Conservation (phyloP, 2,329 filamentous ascomycete genomes). For the Trichoderma simmonsii region DNA sequence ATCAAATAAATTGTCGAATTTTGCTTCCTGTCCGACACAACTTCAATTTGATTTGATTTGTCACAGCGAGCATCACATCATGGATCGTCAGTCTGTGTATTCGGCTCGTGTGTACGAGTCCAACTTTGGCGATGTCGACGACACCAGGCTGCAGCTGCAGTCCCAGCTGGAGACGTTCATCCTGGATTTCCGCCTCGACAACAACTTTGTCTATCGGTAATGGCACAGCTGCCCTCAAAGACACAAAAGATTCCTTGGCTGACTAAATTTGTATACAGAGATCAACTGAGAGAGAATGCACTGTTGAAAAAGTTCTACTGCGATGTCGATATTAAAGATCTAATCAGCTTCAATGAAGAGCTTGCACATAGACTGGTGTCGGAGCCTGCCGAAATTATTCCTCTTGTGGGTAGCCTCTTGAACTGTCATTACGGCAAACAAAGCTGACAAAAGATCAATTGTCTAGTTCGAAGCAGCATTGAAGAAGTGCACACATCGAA, state of each 20-base stretch:
- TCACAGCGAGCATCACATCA: constrained; percentile 34
- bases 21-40: background rate
- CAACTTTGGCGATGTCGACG: constrained; percentile 61
- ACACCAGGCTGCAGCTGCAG: constrained; percentile 70
- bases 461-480: constrained; percentile 83
- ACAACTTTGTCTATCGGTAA: constrained; percentile 90
- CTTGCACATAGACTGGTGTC: constrained; percentile 85
- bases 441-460: background rate
- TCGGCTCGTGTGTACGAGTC: constrained; percentile 76
- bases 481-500: constrained; percentile 86
- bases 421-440: background rate
- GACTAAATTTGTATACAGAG: constrained; percentile 52
- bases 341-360: constrained; percentile 96
- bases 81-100: constrained; percentile 89
- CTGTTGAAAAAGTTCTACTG: constrained; percentile 92
- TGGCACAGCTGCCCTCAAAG: constrained; percentile 20
- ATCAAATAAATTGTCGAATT: background rate
- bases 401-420: constrained; percentile 59
- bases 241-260: constrained; percentile 3
- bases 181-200: constrained; percentile 89
- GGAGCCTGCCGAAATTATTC: constrained; percentile 89
- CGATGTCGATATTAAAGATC: constrained; percentile 90
- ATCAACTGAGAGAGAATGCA: constrained; percentile 93
- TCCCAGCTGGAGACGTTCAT: constrained; percentile 85
- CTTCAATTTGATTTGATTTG: constrained; percentile 21